These are phyloP conservation scores for Citeromyces siamensis DNA, from an alignment of 1,139 yeast species.

Conservation along the genomic window DNA sequence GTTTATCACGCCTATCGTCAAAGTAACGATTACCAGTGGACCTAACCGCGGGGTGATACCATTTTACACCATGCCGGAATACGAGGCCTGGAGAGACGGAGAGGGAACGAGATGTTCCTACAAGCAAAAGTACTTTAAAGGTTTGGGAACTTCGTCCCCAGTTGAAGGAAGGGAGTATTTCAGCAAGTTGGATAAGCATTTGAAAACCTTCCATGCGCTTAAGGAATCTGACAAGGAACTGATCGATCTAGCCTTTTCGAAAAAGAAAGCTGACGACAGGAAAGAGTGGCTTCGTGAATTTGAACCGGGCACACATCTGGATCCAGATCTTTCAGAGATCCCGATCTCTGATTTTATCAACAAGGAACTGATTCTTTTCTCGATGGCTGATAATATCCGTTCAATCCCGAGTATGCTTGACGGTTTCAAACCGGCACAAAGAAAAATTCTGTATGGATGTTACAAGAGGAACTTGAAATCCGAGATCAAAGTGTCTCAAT, in stretches of 20 bases:
- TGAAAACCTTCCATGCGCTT: constrained; percentile 75
- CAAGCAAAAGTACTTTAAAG: constrained; percentile 95
- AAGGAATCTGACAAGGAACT: constrained; percentile 70
- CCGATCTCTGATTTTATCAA: constrained; percentile 93
- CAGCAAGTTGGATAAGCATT: constrained; percentile 72
- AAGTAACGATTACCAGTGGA: constrained; percentile 69
- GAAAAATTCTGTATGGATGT: constrained; percentile 84
- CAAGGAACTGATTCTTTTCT: constrained; percentile 86
- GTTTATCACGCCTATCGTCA: constrained; percentile 94
- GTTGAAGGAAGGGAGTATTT: constrained; percentile 86
- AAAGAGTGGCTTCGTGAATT: constrained; percentile 92
- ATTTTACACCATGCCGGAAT: constrained; percentile 94
- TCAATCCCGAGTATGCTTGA: constrained; percentile 92
- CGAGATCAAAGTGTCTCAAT: constrained; percentile 84
- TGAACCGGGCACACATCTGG: constrained; percentile 87
- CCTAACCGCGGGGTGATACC: constrained; percentile 44
- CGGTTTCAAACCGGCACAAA: constrained; percentile 96
- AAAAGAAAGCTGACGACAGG: constrained; percentile 93
- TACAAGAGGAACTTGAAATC: constrained; percentile 66
- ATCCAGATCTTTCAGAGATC: constrained; percentile 63
- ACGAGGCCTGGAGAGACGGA: constrained; percentile 83
- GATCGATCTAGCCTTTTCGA: constrained; percentile 90
- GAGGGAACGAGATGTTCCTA: constrained; percentile 72
- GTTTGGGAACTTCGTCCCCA: constrained; percentile 89
- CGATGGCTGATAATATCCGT: constrained; percentile 94